These are phyloP conservation scores for Dissoconium aciculare DNA, from an alignment of 2,329 filamentous ascomycete genomes.

Conservation along the genomic window DNA sequence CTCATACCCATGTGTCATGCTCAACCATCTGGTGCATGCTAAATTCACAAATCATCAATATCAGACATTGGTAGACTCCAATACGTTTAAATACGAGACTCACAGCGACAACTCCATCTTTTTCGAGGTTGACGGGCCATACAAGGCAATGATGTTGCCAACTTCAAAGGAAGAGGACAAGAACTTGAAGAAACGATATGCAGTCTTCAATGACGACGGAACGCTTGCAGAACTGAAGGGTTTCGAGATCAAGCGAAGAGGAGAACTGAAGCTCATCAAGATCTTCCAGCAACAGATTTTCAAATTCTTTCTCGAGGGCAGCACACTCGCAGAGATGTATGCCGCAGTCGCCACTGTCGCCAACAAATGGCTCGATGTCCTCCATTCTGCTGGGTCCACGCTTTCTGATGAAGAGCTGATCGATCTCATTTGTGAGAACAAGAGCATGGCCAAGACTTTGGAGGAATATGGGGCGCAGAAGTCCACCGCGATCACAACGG, in stretches of 20 bases:
- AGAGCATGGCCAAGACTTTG: slow-evolving; percentile 92
- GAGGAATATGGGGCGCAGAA: slow-evolving; percentile 94
- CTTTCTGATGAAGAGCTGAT: slow-evolving; percentile 94
- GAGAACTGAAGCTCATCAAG: slow-evolving; percentile 97
- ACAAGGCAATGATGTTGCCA: slow-evolving; percentile 91
- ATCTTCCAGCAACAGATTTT: slow-evolving; percentile 99
- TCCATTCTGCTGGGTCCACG: slow-evolving; percentile 75
- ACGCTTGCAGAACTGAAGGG: slow-evolving; percentile 91
- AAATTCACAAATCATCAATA: slow-evolving; percentile 97
- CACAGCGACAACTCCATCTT: slow-evolving; percentile 99
- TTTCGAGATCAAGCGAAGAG: slow-evolving; percentile 92
- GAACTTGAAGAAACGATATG: slow-evolving; percentile 98
- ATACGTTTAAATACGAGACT: slow-evolving; percentile 80
- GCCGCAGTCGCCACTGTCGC: slow-evolving; percentile 82
- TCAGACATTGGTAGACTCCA: slow-evolving; percentile 67
- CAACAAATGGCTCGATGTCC: slow-evolving; percentile 90
- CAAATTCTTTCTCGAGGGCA: slow-evolving; percentile 94
- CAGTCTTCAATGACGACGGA: slow-evolving; percentile 96
- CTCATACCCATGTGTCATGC: slow-evolving; percentile 96
- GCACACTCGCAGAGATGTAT: slow-evolving; percentile 78
- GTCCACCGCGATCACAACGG: slow-evolving; percentile 97
- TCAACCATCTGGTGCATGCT: slow-evolving; percentile 91
- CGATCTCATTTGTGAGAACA: slow-evolving; percentile 98
- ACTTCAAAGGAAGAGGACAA: slow-evolving; percentile 99
- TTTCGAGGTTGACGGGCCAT: slow-evolving; percentile 96